Percentiles rank a stretch among this genome's conserved stretches.
Conservation (phyloP, 169 alveolate species). For the Plasmodium blacklocki region DNA sequence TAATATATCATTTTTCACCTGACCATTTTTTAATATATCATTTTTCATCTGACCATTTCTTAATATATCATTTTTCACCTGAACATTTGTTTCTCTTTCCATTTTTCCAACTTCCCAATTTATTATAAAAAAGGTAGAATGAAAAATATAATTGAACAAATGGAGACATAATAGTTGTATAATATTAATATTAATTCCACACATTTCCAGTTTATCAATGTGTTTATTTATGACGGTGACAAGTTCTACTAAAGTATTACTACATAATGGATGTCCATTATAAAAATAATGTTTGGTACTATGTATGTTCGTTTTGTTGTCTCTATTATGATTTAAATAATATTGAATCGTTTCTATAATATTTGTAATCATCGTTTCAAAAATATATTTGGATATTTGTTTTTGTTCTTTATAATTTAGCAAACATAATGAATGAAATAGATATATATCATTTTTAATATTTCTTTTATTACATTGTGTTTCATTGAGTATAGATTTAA, state of each 20-base stretch:
- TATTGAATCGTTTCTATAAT: not conserved
- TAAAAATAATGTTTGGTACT: not conserved
- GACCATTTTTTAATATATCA: not conserved
- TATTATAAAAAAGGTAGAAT: not conserved
- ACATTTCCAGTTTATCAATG: not conserved
- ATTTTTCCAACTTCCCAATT: not conserved
- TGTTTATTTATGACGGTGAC: slow-evolving; percentile 49
- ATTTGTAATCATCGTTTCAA: not conserved
- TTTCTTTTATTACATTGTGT: not conserved
- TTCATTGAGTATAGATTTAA: slow-evolving; percentile 7
- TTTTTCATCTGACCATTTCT: not conserved
- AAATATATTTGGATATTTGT: not conserved
- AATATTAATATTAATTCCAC: not conserved
- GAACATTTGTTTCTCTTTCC: not conserved
- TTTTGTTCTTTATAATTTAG: slow-evolving; percentile 18
- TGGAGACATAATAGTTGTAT: slow-evolving; percentile 23
- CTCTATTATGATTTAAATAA: slow-evolving; percentile 3
- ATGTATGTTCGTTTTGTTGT: not conserved
- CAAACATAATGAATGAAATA: slow-evolving; percentile 19
- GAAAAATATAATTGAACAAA: slow-evolving; percentile 15
- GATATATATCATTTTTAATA: slow-evolving; percentile 14
- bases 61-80: not conserved
- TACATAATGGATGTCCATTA: not conserved
- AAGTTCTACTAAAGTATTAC: slow-evolving; percentile 31
- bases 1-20: not conserved